Conservation (phyloP, 2,329 filamentous ascomycete genomes). For the Waltergamsia citrina region DNA sequence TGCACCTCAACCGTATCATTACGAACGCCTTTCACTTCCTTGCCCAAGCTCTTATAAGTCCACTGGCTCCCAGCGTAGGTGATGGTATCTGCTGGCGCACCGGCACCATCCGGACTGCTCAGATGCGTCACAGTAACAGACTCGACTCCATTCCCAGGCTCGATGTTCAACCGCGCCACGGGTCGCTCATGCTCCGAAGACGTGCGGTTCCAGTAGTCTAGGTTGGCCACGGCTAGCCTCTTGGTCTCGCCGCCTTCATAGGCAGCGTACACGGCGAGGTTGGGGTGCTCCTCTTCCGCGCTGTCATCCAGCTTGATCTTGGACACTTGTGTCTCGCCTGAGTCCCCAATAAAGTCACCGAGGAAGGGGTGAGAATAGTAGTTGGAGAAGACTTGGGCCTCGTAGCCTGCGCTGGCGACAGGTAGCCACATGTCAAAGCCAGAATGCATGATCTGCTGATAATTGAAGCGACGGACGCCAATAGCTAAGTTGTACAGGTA, state of each 20-base stretch:
- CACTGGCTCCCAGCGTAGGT: constrained; percentile 27
- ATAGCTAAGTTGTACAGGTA: constrained; percentile 23
- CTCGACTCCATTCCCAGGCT: constrained; percentile 1
- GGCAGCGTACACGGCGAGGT: constrained; percentile 17
- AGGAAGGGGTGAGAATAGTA: constrained; percentile 26
- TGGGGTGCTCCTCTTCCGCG: constrained; percentile 10
- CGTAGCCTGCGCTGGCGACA: constrained; percentile 12
- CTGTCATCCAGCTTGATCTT: constrained; percentile 11
- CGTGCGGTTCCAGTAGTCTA: constrained; percentile 25
- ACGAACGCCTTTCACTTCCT: constrained; percentile 20
- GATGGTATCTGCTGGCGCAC: constrained; percentile 19
- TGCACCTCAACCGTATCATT: constrained; percentile 16
- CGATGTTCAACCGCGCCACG: background rate
- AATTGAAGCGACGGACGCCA: constrained; percentile 23
- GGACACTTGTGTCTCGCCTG: constrained; percentile 12
- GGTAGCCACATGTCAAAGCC: constrained; percentile 19
- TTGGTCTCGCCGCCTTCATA: constrained; percentile 16
- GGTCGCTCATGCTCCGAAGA: constrained; percentile 3
- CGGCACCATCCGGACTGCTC: constrained; percentile 21
- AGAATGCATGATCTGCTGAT: constrained; percentile 26
- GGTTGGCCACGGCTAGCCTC: constrained; percentile 19
- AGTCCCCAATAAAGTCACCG: constrained; percentile 22
- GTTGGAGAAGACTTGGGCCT: constrained; percentile 22
- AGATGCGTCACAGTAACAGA: constrained; percentile 17
- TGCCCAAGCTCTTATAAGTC: constrained; percentile 21